These are phyloP conservation scores for Cladophialophora bantiana DNA, from an alignment of 2,329 filamentous ascomycete genomes.

Conservation along the genomic window DNA sequence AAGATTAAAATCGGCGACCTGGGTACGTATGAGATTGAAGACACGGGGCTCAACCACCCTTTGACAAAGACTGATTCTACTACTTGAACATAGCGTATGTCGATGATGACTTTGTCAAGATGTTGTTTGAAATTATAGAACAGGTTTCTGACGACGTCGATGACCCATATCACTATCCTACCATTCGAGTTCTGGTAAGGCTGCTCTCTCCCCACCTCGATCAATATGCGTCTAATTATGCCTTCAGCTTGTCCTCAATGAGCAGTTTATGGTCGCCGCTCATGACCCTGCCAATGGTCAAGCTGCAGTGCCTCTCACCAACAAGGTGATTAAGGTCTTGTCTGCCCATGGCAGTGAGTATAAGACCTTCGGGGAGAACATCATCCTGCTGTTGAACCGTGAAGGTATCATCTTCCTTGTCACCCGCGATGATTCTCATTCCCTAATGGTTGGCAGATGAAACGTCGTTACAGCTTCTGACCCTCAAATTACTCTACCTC, in stretches of 20 bases:
- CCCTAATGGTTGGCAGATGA: conserved; percentile 61
- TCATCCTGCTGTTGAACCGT: conserved; percentile 92
- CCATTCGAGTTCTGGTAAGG: conserved; percentile 88
- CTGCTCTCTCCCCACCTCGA: conserved; percentile 33
- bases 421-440: background rate
- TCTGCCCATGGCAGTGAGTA: conserved; percentile 80
- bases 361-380: conserved; percentile 96
- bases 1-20: conserved; percentile 78
- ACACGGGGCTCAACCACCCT: background rate
- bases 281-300: conserved; percentile 55
- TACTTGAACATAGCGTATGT: conserved; percentile 55
- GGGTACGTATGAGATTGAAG: conserved; percentile 52
- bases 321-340: conserved; percentile 90
- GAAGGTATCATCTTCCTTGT: conserved; percentile 63
- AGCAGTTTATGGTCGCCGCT: conserved; percentile 91
- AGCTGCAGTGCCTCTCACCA: conserved; percentile 70
- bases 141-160: conserved; percentile 82
- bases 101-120: conserved; percentile 79
- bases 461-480: conserved; percentile 92
- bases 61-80: conserved; percentile 6
- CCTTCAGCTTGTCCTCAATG: conserved; percentile 84
- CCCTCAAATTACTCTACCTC: conserved; percentile 92
- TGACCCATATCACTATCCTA: conserved; percentile 94
- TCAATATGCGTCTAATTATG: conserved; percentile 34
- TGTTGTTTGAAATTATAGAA: conserved; percentile 88